phyloP scores from a whole-genome alignment of 306 rosid species.

The Hylodesmum podocarpum region DNA sequence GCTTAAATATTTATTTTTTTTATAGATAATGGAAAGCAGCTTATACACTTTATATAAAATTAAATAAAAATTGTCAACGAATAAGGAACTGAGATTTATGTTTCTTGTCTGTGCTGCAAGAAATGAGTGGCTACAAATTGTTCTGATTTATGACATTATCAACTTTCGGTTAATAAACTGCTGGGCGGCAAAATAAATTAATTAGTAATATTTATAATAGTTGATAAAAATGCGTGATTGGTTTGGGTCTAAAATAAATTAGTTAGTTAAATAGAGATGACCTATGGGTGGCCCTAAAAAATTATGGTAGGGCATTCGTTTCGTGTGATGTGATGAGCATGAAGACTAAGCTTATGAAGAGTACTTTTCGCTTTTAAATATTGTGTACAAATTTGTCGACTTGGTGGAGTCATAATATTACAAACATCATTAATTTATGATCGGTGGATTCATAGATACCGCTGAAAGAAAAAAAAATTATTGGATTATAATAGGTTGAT shows the following conservation, averaged over 20 bases:
- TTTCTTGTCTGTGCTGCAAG: background rate
- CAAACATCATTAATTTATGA: too few species aligned
- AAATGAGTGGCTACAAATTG: slow-evolving; percentile 36
- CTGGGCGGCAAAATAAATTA: slow-evolving; percentile 41
- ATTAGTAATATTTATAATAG: background rate
- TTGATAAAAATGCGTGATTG: background rate
- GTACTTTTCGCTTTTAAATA: background rate
- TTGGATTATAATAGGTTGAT: too few species aligned
- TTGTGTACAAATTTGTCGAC: too few species aligned
- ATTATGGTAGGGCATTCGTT: background rate
- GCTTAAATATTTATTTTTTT: too few species aligned
- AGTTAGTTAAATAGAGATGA: background rate
- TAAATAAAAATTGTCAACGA: slow-evolving; percentile 26
- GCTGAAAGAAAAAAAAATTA: too few species aligned
- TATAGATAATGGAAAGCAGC: background rate
- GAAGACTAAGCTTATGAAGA: background rate
- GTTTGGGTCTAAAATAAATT: background rate
- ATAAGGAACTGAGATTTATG: background rate
- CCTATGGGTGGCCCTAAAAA: background rate
- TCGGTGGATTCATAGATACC: too few species aligned
- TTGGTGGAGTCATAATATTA: too few species aligned
- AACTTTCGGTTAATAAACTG: slow-evolving; percentile 4
- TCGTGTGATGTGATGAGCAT: slow-evolving; percentile 12
- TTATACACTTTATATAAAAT: background rate
- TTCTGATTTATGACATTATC: slow-evolving; percentile 13